Base-by-base conservation (phyloP, 2,329 filamentous ascomycete species). In the Botrytis pseudocinerea region DNA sequence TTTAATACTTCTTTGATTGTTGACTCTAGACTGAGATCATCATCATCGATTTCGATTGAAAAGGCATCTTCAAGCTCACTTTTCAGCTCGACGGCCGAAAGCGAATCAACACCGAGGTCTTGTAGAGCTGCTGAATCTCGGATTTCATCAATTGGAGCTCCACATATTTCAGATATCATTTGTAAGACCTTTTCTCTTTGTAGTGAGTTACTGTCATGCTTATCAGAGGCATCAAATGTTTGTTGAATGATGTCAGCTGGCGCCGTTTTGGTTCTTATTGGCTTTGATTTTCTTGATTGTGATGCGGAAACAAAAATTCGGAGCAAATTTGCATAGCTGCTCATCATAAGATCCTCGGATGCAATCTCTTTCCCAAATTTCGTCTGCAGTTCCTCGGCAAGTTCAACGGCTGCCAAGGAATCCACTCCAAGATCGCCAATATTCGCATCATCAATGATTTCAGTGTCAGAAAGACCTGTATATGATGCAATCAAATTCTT, bases 391-490 rank as follows among this genome's bases (percentile, higher is more conserved):
- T 82, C 81, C 22, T 73, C 73, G 2, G 76, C 72, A n/a, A 83
- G 73, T 69, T 83, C 82, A 61, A 78, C 81, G 1, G 76, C 78
- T 76, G 82, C 79, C 22, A 83, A 74, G 10, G 82, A 83, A 71
- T 83, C 82, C 10, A 83, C 76, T 1, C 82, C 82, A 8, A 83
- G 70, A 44, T 82, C 81, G 12, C 74, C 78, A 38, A 83, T 74
- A 12, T 77, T 74, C 4, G 75, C 70, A 25, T 78, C 76, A n/a
- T 79, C 72, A 25, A 79, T 10, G 9, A 71, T n/a, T n/a, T 65
- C 60, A 12, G 25, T 25, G 7, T 28, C 69, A 75, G 4, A 25
- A 40, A 65, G 35, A 57, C 61, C 69, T 40, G 57, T 70, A 38
- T 70, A 70, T 60, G 40, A 46, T n/a, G 54, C 69, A 51, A 70